Conservation (phyloP, 352 stramenopile genomes). For the Globisporangium splendens region DNA sequence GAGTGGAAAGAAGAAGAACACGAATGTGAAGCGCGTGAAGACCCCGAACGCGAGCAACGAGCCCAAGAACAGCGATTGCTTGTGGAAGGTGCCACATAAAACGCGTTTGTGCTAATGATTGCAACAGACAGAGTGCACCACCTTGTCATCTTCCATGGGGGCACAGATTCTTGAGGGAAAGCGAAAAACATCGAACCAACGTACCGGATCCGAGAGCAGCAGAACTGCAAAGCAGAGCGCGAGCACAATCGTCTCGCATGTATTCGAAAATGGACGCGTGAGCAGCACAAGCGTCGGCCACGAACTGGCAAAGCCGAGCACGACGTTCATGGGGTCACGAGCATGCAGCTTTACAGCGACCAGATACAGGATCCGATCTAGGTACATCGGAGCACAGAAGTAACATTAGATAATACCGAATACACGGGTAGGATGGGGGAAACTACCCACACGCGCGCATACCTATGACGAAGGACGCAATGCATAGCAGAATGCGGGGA, state of each 20-base stretch:
- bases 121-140: background rate
- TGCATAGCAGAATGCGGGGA: conserved; percentile 57
- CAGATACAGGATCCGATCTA: conserved; percentile 38
- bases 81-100: conserved; percentile 26
- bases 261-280: conserved; percentile 80
- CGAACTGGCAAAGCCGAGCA: conserved; percentile 62
- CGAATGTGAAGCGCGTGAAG: conserved; percentile 84
- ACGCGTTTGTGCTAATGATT: conserved; percentile 35
- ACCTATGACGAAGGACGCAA: conserved; percentile 56
- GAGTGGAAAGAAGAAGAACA: conserved; percentile 75
- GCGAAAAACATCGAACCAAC: conserved; percentile 1
- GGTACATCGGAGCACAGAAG: background rate
- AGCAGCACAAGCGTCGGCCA: conserved; percentile 70
- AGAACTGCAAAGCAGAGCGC: conserved; percentile 50
- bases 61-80: conserved; percentile 58
- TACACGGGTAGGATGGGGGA: too few species aligned
- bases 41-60: conserved; percentile 61
- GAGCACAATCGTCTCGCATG: conserved; percentile 64
- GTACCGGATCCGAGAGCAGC: conserved; percentile 41
- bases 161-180: too few species aligned
- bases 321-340: conserved; percentile 15
- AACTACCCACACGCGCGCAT: background rate
- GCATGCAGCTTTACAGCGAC: conserved; percentile 28
- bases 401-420: background rate
- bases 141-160: background rate